phyloP scores from a whole-genome alignment of 331 rosid species.

The Quercus phellos region DNA sequence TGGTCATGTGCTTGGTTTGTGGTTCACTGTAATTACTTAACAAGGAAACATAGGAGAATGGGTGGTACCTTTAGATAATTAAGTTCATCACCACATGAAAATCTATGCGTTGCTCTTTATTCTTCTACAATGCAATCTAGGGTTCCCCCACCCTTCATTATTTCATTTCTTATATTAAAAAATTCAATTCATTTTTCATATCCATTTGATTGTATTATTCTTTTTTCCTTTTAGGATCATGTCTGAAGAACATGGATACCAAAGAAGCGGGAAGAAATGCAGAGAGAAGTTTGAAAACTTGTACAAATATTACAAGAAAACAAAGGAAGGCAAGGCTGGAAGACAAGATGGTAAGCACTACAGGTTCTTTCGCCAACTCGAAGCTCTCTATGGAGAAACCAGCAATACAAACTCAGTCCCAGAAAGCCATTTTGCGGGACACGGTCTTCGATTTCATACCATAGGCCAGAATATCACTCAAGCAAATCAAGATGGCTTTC shows the following conservation, averaged over 20 bases:
- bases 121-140: conserved; percentile 15
- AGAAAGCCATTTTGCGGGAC: conserved; percentile 31
- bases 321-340: conserved; percentile 92
- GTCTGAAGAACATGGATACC: conserved; percentile 88
- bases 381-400: conserved; percentile 83
- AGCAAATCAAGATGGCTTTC: conserved; percentile 36
- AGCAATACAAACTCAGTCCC: conserved; percentile 36
- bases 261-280: conserved; percentile 97
- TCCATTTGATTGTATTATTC: not conserved
- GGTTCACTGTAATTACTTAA: conserved; percentile 22
- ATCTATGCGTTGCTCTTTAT: not conserved
- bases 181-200: not conserved
- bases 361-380: conserved; percentile 97
- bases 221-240: conserved; percentile 46
- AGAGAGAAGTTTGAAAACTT: conserved; percentile 92
- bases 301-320: conserved; percentile 96
- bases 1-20: conserved; percentile 19
- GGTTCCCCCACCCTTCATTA: conserved; percentile 19
- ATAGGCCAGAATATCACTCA: conserved; percentile 19
- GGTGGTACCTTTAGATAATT: conserved; percentile 12
- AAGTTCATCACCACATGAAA: conserved; percentile 4
- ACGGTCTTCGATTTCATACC: conserved; percentile 24
- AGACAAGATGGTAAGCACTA: conserved; percentile 95
- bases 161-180: not conserved
- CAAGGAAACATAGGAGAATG: conserved; percentile 31